Evolutionary conservation across 352 stramenopile species (phyloP), one percentile per base, ranked within the genome.

Genomic region (Halophytophthora batemanensis): DNA sequence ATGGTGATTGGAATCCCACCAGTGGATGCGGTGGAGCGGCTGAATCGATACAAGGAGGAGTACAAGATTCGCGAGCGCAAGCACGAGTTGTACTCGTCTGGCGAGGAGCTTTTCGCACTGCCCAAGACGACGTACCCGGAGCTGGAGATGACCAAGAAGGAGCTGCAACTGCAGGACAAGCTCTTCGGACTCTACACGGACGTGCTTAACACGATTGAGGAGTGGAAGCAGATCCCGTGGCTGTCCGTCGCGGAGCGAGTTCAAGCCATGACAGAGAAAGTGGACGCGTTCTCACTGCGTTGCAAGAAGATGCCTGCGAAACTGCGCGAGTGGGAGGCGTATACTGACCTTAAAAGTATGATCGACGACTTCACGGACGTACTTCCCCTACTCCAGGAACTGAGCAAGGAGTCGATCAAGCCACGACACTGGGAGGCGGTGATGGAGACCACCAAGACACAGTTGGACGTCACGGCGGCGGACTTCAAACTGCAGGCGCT

Each of bases 341-440:
- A 98, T 68, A 96, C 93, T 1, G 89, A 98, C 43, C 64, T 99
- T 1, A 98, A 96, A 59, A 89, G 93, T 48, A 96, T 98, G 80
- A 98, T 99, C 53, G 93, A 98, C 55, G 96, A 99, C 56, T 99
- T 99, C 49, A 97, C 97, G 2, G 95, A 95, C 40, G 91, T 99
- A 6, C 60, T 99, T 6, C 97, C 97, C 11, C 64, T 99, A 5
- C 62, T 99, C 2, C 87, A 97, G 55, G 95, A 98, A 50, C 69
- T 99, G 17, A 98, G 94, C 29, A 99, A 99, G 50, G 84, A 96
- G 41, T 98, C 90, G 10, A 98, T 99, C 56, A 93, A 94, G 53
- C 80, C 90, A 23, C 84, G 97, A 10, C 97, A 99, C 57, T 99
- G 96, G 96, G 87, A 98, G 34, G 96, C 98, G 25, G 93, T 99